Conservation (phyloP, 805 yeast genomes). For the Wickerhamiella dianesei region DNA sequence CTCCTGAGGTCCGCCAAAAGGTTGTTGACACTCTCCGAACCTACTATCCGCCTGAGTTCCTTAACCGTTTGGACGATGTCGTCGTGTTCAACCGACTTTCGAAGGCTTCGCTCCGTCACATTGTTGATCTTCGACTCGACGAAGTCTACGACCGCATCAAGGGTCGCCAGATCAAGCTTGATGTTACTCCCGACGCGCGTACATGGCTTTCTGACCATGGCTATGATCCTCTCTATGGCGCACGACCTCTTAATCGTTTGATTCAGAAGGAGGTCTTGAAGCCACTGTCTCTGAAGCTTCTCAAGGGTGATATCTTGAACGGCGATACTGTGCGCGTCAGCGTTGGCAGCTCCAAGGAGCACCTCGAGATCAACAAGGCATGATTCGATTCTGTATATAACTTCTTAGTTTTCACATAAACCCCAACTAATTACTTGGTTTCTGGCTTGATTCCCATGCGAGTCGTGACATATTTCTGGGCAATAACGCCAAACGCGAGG, state of each 20-base stretch:
- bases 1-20: conserved; percentile 36
- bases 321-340: conserved; percentile 42
- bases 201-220: conserved; percentile 73
- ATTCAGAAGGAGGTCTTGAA: conserved; percentile 74
- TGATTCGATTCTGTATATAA: neutral
- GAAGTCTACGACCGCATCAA: conserved; percentile 70
- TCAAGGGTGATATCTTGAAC: conserved; percentile 60
- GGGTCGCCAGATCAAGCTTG: conserved; percentile 59
- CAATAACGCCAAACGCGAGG: conserved; percentile 69
- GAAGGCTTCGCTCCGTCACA: conserved; percentile 54
- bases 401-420: no score
- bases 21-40: conserved; percentile 58
- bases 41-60: conserved; percentile 85
- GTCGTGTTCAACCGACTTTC: conserved; percentile 84
- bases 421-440: neutral
- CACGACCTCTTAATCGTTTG: conserved; percentile 86
- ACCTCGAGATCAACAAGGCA: conserved; percentile 19
- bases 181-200: conserved; percentile 50
- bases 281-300: conserved; percentile 69
- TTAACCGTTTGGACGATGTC: conserved; percentile 90
- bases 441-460: conserved; percentile 53
- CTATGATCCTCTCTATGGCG: conserved; percentile 86
- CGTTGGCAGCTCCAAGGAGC: conserved; percentile 30
- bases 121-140: conserved; percentile 69
- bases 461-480: conserved; percentile 80